Percentiles rank a stretch among this genome's conserved stretches.
Evolutionary conservation across 2,329 filamentous ascomycete genomes (phyloP).

Genomic region (Fonsecaea multimorphosa): DNA sequence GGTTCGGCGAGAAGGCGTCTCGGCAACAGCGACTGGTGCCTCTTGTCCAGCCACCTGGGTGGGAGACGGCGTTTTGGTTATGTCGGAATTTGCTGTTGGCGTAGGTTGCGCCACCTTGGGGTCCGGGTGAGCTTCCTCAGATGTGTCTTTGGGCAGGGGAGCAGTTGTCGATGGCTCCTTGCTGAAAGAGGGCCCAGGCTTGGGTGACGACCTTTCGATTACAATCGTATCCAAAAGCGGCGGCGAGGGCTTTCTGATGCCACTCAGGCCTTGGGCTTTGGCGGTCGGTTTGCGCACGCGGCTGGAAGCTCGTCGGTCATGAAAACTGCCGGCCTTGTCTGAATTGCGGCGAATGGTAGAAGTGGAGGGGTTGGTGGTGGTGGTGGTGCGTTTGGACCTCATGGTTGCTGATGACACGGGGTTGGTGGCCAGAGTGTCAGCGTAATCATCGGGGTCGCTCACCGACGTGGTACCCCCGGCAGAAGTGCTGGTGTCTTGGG

Average conservation of each 20-base stretch:
- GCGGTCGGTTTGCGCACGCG: slow-evolving; percentile 33
- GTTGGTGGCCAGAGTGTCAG: slow-evolving; percentile 17
- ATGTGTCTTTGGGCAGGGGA: neutral
- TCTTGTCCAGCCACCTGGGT: neutral
- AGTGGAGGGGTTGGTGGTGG: neutral
- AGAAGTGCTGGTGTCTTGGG: slow-evolving; percentile 12
- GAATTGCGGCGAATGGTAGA: neutral
- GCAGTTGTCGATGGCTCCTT: slow-evolving; percentile 15
- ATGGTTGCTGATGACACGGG: slow-evolving; percentile 28
- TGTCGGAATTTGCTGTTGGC: neutral
- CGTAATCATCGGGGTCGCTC: slow-evolving; percentile 30
- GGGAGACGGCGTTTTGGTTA: neutral
- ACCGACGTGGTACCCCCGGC: slow-evolving; percentile 21
- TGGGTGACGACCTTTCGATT: slow-evolving; percentile 16
- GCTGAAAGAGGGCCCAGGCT: neutral
- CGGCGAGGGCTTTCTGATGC: slow-evolving; percentile 21
- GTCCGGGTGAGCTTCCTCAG: slow-evolving; percentile 3
- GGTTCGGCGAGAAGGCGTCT: slow-evolving; percentile 25
- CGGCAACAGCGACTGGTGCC: neutral
- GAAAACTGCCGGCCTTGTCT: neutral
- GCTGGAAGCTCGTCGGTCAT: slow-evolving; percentile 24
- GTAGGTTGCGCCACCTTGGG: slow-evolving; percentile 3
- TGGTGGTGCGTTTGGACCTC: slow-evolving; percentile 17
- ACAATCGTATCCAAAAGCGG: slow-evolving; percentile 29
- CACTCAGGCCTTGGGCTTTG: slow-evolving; percentile 33